Evolutionary conservation across 345 rosid genomes (phyloP).

Genomic region (Xanthoceras sorbifolium): DNA sequence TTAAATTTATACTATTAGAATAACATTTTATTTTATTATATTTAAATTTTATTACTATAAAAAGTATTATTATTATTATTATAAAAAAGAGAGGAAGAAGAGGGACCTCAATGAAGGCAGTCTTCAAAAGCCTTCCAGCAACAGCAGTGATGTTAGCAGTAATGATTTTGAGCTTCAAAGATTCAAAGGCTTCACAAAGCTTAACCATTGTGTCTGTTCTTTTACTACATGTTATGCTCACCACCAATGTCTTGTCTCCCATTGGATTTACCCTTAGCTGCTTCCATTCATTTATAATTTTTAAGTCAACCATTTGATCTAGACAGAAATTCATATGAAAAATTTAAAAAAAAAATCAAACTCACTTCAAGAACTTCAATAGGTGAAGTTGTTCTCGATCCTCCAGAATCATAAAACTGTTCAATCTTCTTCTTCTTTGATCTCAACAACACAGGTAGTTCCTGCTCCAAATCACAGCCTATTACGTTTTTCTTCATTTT

Average conservation of each 20-base stretch:
- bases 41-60: too few species aligned
- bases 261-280: constrained; percentile 73
- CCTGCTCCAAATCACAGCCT: constrained; percentile 56
- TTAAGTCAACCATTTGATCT: not conserved
- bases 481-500: constrained; percentile 32
- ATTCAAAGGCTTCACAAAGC: constrained; percentile 80
- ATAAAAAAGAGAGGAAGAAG: not conserved
- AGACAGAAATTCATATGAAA: too few species aligned
- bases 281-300: not conserved
- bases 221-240: constrained; percentile 80
- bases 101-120: constrained; percentile 77
- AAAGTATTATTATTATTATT: too few species aligned
- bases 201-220: constrained; percentile 86
- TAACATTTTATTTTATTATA: too few species aligned
- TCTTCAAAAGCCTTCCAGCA: constrained; percentile 74
- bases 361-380: constrained; percentile 67
- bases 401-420: constrained; percentile 41
- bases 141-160: constrained; percentile 73
- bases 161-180: constrained; percentile 72
- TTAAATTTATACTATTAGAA: too few species aligned
- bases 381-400: constrained; percentile 43
- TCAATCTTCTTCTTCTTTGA: constrained; percentile 69
- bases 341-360: not conserved
- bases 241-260: constrained; percentile 73
- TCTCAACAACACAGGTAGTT: constrained; percentile 54